Evolutionary conservation across 208 protist species (phyloP), one percentile per base, ranked within the genome.

Genomic region (Acanthamoeba castellanii): DNA sequence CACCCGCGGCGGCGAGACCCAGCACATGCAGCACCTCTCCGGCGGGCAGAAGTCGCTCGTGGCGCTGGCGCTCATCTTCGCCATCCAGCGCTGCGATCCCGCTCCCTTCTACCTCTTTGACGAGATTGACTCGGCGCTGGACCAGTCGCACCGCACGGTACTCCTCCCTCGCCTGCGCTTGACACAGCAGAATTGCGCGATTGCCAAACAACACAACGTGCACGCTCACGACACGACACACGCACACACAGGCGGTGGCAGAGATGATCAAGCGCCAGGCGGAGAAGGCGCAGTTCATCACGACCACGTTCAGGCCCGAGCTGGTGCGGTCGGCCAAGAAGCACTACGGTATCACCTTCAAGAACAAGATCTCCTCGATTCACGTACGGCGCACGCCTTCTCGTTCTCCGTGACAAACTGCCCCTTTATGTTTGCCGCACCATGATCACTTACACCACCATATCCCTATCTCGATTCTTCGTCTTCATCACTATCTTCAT

Each of bases 61-160:
- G 11, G 99, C 99, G 1, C 97, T 99, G n/a, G 97, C 98, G 14
- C 97, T 99, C 30, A 99, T 99, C 94, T 99, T 99, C 96, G 99
- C 99, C 30, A 99, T 99, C 94, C 99, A 99, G 96, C 97, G 98
- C 50, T 99, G 98, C 94, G 99, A 99, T 94, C 99, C 99, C 11
- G 99, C 99, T 1, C 99, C 99, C 34, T 99, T 99, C 96, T 99
- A 99, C 96, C 96, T 99, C 8, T 99, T 99, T 94, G 99, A 99
- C 96, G 99, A 99, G 97, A 99, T 99, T 92, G 99, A 99, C 95
- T 98, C 99, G 20, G 99, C 98, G 5, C 97, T 99, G 13, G 99
- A 99, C 97, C 96, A 98, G 6, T 98, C 98, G 84, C 99, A 99
- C 96, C 97, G 99, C 57, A 92, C 94, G 0, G 95, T 97, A 18